Evolutionary conservation across 2,329 filamentous ascomycete species (phyloP).

Genomic region (Phialophora expanda): DNA sequence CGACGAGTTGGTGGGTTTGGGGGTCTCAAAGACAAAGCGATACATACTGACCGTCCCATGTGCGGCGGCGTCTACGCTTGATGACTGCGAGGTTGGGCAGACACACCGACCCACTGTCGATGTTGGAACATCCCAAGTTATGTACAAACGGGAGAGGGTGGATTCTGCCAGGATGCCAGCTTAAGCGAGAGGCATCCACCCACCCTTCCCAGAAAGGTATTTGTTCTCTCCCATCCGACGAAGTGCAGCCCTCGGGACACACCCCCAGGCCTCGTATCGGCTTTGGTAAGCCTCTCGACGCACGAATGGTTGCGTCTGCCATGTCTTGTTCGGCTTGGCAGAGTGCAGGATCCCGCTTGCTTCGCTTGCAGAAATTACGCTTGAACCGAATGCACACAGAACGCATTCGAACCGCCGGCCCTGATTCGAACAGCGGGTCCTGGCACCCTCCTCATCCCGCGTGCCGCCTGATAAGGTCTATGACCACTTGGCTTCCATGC

Average conservation of each 20-base stretch:
- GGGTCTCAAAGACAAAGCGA: slow-evolving; percentile 6
- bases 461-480: not conserved
- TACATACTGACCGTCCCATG: not conserved
- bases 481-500: not conserved
- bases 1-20: not conserved
- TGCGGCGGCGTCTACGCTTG: not conserved
- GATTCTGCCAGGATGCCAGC: not conserved
- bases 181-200: not conserved
- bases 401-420: not conserved
- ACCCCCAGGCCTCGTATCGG: not conserved
- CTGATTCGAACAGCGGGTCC: not conserved
- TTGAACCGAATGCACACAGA: not conserved
- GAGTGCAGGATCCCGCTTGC: not conserved
- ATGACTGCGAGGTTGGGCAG: not conserved
- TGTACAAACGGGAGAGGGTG: not conserved
- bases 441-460: not conserved
- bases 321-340: not conserved
- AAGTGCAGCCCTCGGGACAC: not conserved
- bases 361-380: not conserved
- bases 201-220: not conserved
- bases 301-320: not conserved
- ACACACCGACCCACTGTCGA: not conserved
- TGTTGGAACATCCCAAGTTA: not conserved
- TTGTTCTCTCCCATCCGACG: not conserved
- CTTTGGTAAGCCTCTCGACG: not conserved